phyloP scores from a whole-genome alignment of 306 rosid genomes.

The Rosa lucieae region DNA sequence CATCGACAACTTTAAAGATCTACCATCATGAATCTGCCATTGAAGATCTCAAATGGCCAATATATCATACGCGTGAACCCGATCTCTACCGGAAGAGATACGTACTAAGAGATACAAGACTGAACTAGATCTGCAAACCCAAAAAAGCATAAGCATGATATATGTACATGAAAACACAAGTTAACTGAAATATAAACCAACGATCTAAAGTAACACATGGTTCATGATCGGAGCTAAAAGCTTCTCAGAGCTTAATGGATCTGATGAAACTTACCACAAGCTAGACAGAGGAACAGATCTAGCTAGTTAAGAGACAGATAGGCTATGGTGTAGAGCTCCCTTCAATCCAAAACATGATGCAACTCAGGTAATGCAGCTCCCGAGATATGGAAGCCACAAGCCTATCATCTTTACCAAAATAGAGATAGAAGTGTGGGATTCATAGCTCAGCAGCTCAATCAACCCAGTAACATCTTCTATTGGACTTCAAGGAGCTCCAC shows the following conservation, averaged over 20 bases:
- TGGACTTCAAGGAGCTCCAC: constrained; percentile 98
- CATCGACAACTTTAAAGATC: background rate
- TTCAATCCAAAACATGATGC: constrained; percentile 95
- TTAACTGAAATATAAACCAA: background rate
- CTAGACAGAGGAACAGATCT: background rate
- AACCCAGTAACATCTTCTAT: constrained; percentile 62
- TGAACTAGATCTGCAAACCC: background rate
- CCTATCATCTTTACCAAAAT: constrained; percentile 31
- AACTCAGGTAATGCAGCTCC: constrained; percentile 65
- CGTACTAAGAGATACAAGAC: background rate
- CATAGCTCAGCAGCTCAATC: constrained; percentile 91
- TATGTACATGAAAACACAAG: background rate
- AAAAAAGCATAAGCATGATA: background rate
- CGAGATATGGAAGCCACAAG: constrained; percentile 78
- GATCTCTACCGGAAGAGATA: background rate
- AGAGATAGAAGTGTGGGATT: constrained; percentile 75
- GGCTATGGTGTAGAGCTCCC: constrained; percentile 83
- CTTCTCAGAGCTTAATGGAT: background rate
- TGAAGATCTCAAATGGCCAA: background rate
- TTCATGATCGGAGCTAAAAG: background rate
- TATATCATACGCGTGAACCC: background rate
- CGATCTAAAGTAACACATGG: background rate
- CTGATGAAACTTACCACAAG: background rate
- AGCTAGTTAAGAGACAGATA: background rate
- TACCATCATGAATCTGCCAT: background rate